Percentiles rank a stretch among this genome's conserved stretches.
These are phyloP conservation scores for Annulohypoxylon stygium DNA, from an alignment of 495 filamentous ascomycete species.

Conservation along the genomic window DNA sequence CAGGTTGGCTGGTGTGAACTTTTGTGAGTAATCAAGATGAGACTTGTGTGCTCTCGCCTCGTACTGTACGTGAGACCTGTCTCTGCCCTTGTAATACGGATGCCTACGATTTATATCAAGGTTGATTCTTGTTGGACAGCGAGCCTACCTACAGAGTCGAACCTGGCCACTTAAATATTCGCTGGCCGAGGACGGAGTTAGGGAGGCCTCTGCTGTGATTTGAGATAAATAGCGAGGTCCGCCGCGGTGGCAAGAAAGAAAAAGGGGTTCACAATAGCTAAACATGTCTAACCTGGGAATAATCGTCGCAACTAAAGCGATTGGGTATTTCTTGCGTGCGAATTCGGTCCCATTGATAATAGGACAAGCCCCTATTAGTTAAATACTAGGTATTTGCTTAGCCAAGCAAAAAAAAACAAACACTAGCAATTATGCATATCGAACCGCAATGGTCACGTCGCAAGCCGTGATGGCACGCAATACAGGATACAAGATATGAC, in stretches of 20 bases:
- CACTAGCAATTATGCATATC: conserved; percentile 18
- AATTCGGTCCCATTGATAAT: conserved; percentile 2
- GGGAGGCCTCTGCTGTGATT: neutral
- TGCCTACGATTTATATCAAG: conserved; percentile 1
- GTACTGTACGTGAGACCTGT: conserved; percentile 13
- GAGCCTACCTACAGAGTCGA: neutral
- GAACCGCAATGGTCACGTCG: conserved; percentile 19
- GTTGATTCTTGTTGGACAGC: conserved; percentile 12
- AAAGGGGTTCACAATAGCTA: neutral
- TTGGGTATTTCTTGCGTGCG: conserved; percentile 1
- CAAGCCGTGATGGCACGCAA: conserved; percentile 29
- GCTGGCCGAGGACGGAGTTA: neutral
- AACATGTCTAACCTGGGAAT: conserved; percentile 1
- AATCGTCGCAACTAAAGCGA: neutral
- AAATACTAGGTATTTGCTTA: conserved; percentile 4
- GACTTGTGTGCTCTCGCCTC: conserved; percentile 5
- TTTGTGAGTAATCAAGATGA: conserved; percentile 17
- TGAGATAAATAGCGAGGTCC: neutral
- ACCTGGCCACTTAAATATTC: conserved; percentile 1
- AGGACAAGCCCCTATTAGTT: conserved; percentile 2
- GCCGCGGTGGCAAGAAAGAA: neutral
- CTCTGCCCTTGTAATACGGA: neutral
- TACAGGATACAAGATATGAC: conserved; percentile 28
- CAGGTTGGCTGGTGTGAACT: conserved; percentile 9
- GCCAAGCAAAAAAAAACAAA: conserved; percentile 23